Evolutionary conservation across 2,329 filamentous ascomycete species (phyloP).

Genomic region (Aspergillus ochraceoroseus): DNA sequence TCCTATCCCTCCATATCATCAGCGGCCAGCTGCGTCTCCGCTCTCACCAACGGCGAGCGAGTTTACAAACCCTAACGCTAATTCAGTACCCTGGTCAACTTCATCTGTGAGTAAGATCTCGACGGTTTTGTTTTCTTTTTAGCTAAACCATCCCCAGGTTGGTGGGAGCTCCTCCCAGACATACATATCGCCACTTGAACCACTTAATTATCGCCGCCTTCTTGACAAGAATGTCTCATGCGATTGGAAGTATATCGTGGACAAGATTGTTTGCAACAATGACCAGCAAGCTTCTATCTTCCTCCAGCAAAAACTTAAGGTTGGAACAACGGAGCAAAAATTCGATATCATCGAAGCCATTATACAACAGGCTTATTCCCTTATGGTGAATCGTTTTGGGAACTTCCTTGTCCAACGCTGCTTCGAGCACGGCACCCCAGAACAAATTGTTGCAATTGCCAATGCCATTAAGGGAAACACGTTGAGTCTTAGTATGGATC

Average conservation of each 20-base stretch:
- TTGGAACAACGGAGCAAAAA: conserved; percentile 90
- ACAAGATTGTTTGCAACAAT: conserved; percentile 99
- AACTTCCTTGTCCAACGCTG: conserved; percentile 98
- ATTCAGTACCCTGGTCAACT: conserved; percentile 31
- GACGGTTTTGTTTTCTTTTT: conserved; percentile 15
- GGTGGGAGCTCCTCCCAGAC: conserved; percentile 59
- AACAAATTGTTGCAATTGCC: conserved; percentile 92
- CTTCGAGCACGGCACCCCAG: conserved; percentile 94
- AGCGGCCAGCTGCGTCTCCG: conserved; percentile 58
- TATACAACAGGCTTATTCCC: conserved; percentile 83
- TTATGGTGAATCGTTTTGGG: conserved; percentile 98
- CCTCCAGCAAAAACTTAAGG: conserved; percentile 96
- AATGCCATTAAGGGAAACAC: conserved; percentile 92
- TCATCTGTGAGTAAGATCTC: conserved; percentile 48
- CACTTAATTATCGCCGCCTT: conserved; percentile 90
- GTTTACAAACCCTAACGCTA: conserved; percentile 54
- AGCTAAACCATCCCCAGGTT: conserved; percentile 23
- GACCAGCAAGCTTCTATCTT: conserved; percentile 99
- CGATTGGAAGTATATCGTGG: conserved; percentile 99
- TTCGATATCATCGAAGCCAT: conserved; percentile 96
- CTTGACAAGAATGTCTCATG: conserved; percentile 94
- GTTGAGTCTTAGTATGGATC: conserved; percentile 92
- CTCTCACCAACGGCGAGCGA: conserved; percentile 70
- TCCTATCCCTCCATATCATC: conserved; percentile 45
- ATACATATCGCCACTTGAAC: conserved; percentile 81